A percentile compares a stretch with the other conserved stretches of the same genome.
Conservation (phyloP, 2,329 filamentous ascomycete species). For the Aspergillus sp. region DNA sequence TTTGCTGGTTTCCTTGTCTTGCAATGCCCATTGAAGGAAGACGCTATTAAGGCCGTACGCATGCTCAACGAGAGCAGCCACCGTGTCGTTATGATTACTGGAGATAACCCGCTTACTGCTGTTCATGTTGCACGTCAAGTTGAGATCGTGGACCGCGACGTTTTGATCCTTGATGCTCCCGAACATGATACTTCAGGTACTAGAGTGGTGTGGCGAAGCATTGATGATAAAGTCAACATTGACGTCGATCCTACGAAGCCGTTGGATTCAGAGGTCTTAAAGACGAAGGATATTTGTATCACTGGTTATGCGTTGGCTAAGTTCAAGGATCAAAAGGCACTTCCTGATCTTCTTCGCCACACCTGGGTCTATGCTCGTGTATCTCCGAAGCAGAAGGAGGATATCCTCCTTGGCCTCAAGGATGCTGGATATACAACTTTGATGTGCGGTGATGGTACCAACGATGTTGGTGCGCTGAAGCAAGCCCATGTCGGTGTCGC, state of each 20-base stretch:
- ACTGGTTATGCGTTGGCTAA: constrained; percentile 92
- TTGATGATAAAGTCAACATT: constrained; percentile 85
- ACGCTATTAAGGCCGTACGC: constrained; percentile 87
- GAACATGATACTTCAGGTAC: constrained; percentile 81
- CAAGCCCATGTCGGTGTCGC: constrained; percentile 97
- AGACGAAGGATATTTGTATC: constrained; percentile 87
- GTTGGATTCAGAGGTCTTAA: constrained; percentile 76
- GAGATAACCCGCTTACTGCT: constrained; percentile 94
- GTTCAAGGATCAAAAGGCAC: constrained; percentile 77
- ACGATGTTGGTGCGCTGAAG: constrained; percentile 96
- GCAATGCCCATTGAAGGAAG: constrained; percentile 93
- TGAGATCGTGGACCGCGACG: constrained; percentile 94
- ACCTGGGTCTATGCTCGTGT: constrained; percentile 98
- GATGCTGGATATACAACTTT: constrained; percentile 96
- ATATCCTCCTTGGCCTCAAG: constrained; percentile 94
- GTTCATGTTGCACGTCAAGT: constrained; percentile 94
- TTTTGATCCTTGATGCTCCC: constrained; percentile 90
- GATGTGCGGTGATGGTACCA: constrained; percentile 98
- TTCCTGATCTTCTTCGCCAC: constrained; percentile 76
- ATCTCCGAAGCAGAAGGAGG: constrained; percentile 97
- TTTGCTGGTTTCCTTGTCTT: constrained; percentile 96
- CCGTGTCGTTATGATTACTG: constrained; percentile 98
- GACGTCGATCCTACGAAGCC: constrained; percentile 79
- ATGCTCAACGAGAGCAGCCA: constrained; percentile 99
- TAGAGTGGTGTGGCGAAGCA: constrained; percentile 87